Evolutionary conservation across 2,329 filamentous ascomycete species (phyloP), one percentile per base, ranked within the genome.

Genomic region (Fusarium sp.): DNA sequence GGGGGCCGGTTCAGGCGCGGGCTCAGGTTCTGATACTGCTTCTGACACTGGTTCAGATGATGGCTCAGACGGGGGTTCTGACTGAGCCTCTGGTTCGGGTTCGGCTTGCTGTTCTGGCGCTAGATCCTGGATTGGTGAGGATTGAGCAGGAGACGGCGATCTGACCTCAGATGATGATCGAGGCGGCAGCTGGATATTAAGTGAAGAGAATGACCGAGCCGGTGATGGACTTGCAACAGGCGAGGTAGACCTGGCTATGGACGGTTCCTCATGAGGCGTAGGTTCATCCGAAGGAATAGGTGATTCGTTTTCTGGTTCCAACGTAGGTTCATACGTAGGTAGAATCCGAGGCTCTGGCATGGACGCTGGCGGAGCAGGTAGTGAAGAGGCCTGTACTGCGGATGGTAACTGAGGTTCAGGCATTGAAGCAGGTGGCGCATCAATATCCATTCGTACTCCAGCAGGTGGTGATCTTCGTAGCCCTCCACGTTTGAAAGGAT

Each of bases 381-480:
- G 65, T 2, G 61, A 69, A 41, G 53, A 59, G 22, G 46, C 44
- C 10, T 59, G 42, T 0, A 53, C 48, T n/a, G 49, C 29, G 18
- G 49, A 30, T 2, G 65, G 65, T 4, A 71, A 29, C 3, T 72
- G 53, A 14, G 58, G 53, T 6, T 73, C 65, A 4, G 70, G 70
- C 56, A 69, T 58, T 4, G 70, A 71, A 56, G 70, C 70, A n/a
- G 70, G 9, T 1, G 44, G 64, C 7, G n/a, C 45, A 46, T 61
- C 58, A 1, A 67, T 47, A 46, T 70, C 20, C 65, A 52, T 53
- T 3, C 16, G 37, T 6, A 20, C n/a, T 72, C 81, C 29, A 72
- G 82, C 29, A 75, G 80, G 30, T 0, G 77, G 77, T 2, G 74
- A 76, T 40, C 77, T 71, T 29, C 76, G 75, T 9, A 76, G 60